Evolutionary conservation across 2,329 filamentous ascomycete genomes (phyloP), one percentile per base, ranked within the genome.

Genomic region (Ascochyta viciae-villosae): DNA sequence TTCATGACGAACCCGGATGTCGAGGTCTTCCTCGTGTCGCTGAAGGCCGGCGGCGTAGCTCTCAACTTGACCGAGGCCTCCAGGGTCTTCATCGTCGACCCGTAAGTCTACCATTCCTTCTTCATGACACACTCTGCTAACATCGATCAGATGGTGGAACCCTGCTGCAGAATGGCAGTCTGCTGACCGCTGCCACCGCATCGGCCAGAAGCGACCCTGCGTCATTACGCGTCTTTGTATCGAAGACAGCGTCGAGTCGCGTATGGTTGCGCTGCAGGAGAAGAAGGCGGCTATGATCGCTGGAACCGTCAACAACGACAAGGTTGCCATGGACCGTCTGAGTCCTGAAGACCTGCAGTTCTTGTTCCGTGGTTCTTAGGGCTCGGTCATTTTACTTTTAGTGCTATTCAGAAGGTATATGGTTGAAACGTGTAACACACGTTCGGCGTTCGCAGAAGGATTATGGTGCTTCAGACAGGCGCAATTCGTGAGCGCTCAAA

Each of bases 101-200:
- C 95, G 82, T 93, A 86, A 85, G 90, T 38, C 13, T 33, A 13
- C 22, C 4, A 3, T 19, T 4, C 31, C 9, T 3, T 24, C 4
- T 15, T 22, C 7, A 4, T 6, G 22, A 16, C 2, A 5, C 10
- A 16, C 16, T 12, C 22, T 66, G 42, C 75, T 75, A 64, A 79
- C 48, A 24, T 24, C 13, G 29, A 59, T 33, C 64, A 92, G 90
- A 65, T 98, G 95, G 95, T 99, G 95, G 95, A 98, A 98, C 66
- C 95, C 95, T n/a, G 93, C 93, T n/a, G 94, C 94, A 0, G 95
- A 99, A 78, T 99, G 95, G 95, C 95, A 99, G 78, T 95, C 90
- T 59, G 95, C 95, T 3, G 95, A 99, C 61, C 79, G 81, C 44
- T 82, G 80, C 64, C 95, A 98, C 77, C 92, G 95, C 52, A 99